These are phyloP conservation scores for Rhododendron griersonianum DNA, from an alignment of 148 eudicot species.

Conservation along the genomic window DNA sequence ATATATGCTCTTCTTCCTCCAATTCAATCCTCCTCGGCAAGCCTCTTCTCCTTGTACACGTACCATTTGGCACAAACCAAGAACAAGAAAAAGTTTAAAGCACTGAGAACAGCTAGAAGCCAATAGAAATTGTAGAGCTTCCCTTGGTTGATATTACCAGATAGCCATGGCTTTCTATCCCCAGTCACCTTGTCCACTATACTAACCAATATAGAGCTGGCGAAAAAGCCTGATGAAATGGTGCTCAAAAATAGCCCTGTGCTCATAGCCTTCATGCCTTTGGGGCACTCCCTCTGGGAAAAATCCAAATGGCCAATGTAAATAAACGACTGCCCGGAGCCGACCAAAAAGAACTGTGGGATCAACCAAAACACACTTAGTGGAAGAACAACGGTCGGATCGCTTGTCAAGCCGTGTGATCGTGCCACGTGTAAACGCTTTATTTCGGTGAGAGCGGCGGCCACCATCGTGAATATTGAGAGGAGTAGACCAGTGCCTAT, in stretches of 20 bases:
- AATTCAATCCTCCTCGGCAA: not conserved
- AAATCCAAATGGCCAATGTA: constrained; percentile 82
- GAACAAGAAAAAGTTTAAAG: not conserved
- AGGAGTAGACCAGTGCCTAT: constrained; percentile 36
- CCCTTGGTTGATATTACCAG: constrained; percentile 69
- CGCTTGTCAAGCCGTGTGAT: constrained; percentile 27
- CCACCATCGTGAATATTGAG: constrained; percentile 54
- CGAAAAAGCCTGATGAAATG: not conserved
- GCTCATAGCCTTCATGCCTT: not conserved
- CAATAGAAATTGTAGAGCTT: constrained; percentile 35
- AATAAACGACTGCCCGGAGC: constrained; percentile 83
- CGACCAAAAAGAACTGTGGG: constrained; percentile 71
- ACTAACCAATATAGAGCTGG: not conserved
- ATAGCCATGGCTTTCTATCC: constrained; percentile 60
- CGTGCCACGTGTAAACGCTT: constrained; percentile 40
- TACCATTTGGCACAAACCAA: not conserved
- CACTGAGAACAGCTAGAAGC: constrained; percentile 29
- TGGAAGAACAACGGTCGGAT: constrained; percentile 31
- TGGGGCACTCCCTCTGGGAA: not conserved
- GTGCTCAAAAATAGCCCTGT: not conserved
- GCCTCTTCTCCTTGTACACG: not conserved
- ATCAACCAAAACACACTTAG: constrained; percentile 62
- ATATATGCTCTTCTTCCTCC: not conserved
- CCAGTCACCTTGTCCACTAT: constrained; percentile 1
- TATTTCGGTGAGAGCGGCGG: constrained; percentile 62